phyloP scores from a whole-genome alignment of 2,329 filamentous ascomycete species.

The Colletotrichum liriopes region DNA sequence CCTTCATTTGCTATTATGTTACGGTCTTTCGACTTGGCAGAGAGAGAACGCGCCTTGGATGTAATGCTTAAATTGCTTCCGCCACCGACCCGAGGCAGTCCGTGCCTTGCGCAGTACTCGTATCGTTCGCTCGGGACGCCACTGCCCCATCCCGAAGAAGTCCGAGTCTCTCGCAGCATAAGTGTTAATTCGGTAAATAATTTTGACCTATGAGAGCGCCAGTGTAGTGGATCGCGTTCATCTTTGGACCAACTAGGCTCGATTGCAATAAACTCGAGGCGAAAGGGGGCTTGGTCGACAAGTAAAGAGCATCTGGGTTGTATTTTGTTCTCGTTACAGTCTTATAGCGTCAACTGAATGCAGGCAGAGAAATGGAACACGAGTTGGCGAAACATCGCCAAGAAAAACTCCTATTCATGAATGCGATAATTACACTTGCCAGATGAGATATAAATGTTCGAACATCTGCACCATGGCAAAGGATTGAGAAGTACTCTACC shows the following conservation, averaged over 20 bases:
- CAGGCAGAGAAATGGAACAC: not conserved
- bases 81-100: not conserved
- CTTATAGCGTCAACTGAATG: not conserved
- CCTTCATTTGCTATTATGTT: not conserved
- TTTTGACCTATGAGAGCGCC: not conserved
- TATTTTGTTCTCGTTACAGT: not conserved
- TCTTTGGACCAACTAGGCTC: not conserved
- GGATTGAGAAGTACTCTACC: not conserved
- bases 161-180: not conserved
- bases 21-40: not conserved
- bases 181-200: not conserved
- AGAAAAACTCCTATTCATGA: not conserved
- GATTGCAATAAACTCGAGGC: slow-evolving; percentile 2
- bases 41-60: not conserved
- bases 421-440: not conserved
- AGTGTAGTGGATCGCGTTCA: not conserved
- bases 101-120: too few species aligned
- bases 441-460: not conserved
- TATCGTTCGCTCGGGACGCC: too few species aligned
- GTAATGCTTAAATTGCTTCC: not conserved
- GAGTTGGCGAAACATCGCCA: not conserved
- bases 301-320: not conserved
- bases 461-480: not conserved
- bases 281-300: not conserved
- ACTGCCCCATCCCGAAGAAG: not conserved